Base-by-base conservation (phyloP, 371 early-diverging fungal genomes). In the Syncephalastrum sp. region DNA sequence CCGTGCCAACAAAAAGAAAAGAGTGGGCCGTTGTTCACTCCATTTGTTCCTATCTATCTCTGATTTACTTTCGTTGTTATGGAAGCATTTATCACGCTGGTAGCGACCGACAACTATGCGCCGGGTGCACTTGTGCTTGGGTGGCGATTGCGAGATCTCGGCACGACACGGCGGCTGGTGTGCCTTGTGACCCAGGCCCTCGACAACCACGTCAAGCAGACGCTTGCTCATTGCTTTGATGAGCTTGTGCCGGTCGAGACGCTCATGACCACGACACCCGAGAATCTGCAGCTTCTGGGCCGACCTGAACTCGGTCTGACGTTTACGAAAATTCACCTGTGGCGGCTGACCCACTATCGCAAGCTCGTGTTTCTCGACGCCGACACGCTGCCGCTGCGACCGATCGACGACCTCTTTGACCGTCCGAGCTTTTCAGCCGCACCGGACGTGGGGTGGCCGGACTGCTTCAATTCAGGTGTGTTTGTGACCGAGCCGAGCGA, bases 391-490 rank as follows among this genome's bases (percentile, higher is more conserved):
- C 91, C 93, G 6, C 67, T 90, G 38, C 74, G 82, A 53, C 83
- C 90, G 44, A 82, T 96, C 23, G 96, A 95, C 60, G 84, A 86
- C 14, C 58, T 98, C 23, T 96, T 98, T 72, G 79, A 74, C 5
- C 65, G 75, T n/a, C 93, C 86, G 0, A 79, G 78, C 5, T 84
- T 93, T 66, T 82, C 92, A 1, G 94, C 94, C 6, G 83, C 91
- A 0, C 91, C 95, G 0, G 95, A 93, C 59, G 81, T 88, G 49
- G 85, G 95, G n/a, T 86, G 93, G 87, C 94, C 94, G 0, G 95
- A 96, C 66, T 92, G 93, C 60, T 97, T 97, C 79, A 97, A 97
- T 67, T 94, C 96, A 17, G 98, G 97, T 3, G 93, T 98, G 3
- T 92, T 98, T 83, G 89, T 94, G 19, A 65, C 84, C 14, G 69